A percentile compares a stretch with the other conserved stretches of the same genome.
These are phyloP conservation scores for Triangularia verruculosa DNA, from an alignment of 2,329 filamentous ascomycete genomes.

Conservation along the genomic window DNA sequence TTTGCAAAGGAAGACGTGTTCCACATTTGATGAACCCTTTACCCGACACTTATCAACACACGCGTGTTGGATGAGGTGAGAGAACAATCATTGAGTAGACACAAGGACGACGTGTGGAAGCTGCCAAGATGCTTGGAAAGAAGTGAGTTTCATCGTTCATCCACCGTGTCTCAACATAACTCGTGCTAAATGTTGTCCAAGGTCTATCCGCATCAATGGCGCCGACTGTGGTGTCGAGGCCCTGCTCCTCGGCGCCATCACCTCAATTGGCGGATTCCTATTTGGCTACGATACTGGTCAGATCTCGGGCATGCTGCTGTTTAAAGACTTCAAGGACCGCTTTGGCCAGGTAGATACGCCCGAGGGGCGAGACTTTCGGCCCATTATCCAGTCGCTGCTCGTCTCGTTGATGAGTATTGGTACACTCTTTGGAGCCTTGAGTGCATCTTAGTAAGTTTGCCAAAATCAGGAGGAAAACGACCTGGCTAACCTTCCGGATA, in stretches of 20 bases:
- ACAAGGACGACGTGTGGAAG: not conserved
- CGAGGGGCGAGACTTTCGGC: slow-evolving; percentile 40
- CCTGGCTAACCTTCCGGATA: not conserved
- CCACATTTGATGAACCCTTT: not conserved
- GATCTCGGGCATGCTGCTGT: slow-evolving; percentile 51
- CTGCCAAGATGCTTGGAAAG: slow-evolving; percentile 20
- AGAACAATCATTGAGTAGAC: not conserved
- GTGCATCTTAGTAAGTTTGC: slow-evolving; percentile 24
- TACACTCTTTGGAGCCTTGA: slow-evolving; percentile 24
- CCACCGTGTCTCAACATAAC: not conserved
- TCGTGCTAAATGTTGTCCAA: not conserved
- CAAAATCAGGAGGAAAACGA: too few species aligned
- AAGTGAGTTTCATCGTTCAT: slow-evolving; percentile 13
- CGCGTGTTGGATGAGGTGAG: not conserved
- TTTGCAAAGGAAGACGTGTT: not conserved
- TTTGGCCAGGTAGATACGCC: slow-evolving; percentile 47
- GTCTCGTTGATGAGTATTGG: slow-evolving; percentile 45
- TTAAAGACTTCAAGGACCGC: slow-evolving; percentile 52
- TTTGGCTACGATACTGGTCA: slow-evolving; percentile 64
- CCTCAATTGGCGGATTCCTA: slow-evolving; percentile 55
- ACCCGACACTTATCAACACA: not conserved
- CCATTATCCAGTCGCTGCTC: slow-evolving; percentile 48
- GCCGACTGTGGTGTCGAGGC: slow-evolving; percentile 28
- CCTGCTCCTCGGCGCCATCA: slow-evolving; percentile 25
- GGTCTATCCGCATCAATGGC: slow-evolving; percentile 29